Conservation (phyloP, 2,329 filamentous ascomycete species). For the Lachnellula willkommii region DNA sequence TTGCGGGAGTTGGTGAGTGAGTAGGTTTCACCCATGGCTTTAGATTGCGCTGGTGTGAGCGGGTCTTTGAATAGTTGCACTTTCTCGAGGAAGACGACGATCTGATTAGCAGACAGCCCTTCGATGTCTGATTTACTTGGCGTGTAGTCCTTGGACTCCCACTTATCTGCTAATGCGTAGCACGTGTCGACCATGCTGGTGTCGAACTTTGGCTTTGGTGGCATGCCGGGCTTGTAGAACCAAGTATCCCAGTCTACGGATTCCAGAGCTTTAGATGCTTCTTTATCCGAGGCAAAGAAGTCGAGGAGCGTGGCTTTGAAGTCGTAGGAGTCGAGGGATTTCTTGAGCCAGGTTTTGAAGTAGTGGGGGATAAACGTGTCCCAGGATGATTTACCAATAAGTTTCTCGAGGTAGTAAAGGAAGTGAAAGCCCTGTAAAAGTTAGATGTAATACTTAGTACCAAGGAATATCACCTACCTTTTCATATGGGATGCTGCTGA, state of each 20-base stretch:
- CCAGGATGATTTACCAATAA: slow-evolving; percentile 81
- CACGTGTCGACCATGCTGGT: slow-evolving; percentile 81
- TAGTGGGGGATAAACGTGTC: slow-evolving; percentile 96
- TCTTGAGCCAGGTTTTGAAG: slow-evolving; percentile 77
- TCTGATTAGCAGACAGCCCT: slow-evolving; percentile 77
- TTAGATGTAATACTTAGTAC: neutral
- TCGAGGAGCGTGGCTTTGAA: slow-evolving; percentile 84
- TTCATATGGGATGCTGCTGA: slow-evolving; percentile 88
- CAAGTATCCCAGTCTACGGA: slow-evolving; percentile 83
- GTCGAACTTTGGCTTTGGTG: slow-evolving; percentile 86
- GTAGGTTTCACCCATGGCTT: slow-evolving; percentile 70
- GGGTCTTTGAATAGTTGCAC: slow-evolving; percentile 63
- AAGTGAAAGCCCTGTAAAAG: slow-evolving; percentile 69
- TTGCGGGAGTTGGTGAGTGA: slow-evolving; percentile 70
- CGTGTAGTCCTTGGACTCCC: slow-evolving; percentile 62
- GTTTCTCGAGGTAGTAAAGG: slow-evolving; percentile 80
- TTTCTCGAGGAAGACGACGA: slow-evolving; percentile 82
- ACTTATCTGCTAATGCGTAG: slow-evolving; percentile 75
- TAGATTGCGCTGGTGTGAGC: slow-evolving; percentile 60
- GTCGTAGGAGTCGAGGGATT: slow-evolving; percentile 87
- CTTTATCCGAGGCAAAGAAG: slow-evolving; percentile 71
- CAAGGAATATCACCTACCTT: slow-evolving; percentile 44
- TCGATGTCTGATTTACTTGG: slow-evolving; percentile 65
- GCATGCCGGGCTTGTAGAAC: slow-evolving; percentile 84
- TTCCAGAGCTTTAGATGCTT: slow-evolving; percentile 56